Percentiles rank a stretch among this genome's conserved stretches.
Evolutionary conservation across 1,284 basidiomycete species (phyloP).

Genomic region (Ceratobasidium sp.): DNA sequence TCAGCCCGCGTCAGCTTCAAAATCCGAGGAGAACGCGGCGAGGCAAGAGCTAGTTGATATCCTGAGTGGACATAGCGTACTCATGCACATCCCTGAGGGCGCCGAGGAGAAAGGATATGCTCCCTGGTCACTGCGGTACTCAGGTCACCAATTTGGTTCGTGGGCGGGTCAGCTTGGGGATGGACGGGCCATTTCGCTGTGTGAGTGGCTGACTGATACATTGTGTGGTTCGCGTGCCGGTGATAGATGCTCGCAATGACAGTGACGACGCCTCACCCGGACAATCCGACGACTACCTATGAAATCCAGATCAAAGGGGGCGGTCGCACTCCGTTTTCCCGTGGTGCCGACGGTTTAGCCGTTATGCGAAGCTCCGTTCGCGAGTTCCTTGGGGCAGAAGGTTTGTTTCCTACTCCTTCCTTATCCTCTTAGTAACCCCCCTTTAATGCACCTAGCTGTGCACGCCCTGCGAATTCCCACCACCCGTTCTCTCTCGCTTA

Average conservation of each 20-base stretch:
- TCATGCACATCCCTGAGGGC: slow-evolving; percentile 63
- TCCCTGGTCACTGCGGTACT: slow-evolving; percentile 90
- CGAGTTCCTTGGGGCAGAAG: slow-evolving; percentile 90
- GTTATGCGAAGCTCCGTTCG: slow-evolving; percentile 92
- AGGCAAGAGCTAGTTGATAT: slow-evolving; percentile 82
- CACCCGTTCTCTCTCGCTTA: slow-evolving; percentile 85
- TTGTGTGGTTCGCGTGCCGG: background rate
- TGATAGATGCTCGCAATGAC: slow-evolving; percentile 32
- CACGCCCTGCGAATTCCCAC: slow-evolving; percentile 89
- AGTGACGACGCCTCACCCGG: slow-evolving; percentile 82
- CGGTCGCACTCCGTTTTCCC: slow-evolving; percentile 93
- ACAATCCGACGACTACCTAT: slow-evolving; percentile 65
- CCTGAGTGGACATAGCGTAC: slow-evolving; percentile 78
- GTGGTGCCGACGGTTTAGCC: slow-evolving; percentile 91
- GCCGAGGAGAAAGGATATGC: slow-evolving; percentile 67
- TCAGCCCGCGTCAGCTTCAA: slow-evolving; percentile 50
- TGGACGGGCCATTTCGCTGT: slow-evolving; percentile 89
- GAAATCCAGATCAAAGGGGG: slow-evolving; percentile 96
- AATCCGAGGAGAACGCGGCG: slow-evolving; percentile 56
- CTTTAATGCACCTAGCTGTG: slow-evolving; percentile 69
- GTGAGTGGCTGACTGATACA: slow-evolving; percentile 58
- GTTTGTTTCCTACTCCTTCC: slow-evolving; percentile 56
- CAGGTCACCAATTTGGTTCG: slow-evolving; percentile 90
- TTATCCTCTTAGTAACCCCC: background rate
- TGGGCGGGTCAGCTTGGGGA: slow-evolving; percentile 99